A percentile compares a stretch with the other conserved stretches of the same genome.
Conservation (phyloP, 2,329 filamentous ascomycete genomes). For the Diaporthe australafricana region DNA sequence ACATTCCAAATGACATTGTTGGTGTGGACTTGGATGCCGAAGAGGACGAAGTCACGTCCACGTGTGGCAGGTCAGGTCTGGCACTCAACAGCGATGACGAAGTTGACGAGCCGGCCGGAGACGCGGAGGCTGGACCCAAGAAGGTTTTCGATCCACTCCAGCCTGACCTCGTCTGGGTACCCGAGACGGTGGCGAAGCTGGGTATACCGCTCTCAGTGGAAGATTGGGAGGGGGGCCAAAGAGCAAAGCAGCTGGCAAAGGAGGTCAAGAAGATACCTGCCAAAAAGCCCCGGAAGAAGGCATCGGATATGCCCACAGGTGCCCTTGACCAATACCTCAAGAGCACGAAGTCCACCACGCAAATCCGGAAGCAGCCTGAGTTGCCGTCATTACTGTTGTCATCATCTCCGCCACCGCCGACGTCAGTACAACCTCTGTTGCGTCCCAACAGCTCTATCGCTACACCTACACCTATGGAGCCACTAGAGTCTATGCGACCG, state of each 20-base stretch:
- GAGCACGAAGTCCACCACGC: constrained; percentile 47
- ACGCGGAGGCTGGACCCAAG: constrained; percentile 44
- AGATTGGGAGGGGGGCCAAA: constrained; percentile 67
- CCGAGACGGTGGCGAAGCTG: constrained; percentile 71
- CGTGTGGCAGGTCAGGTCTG: constrained; percentile 63
- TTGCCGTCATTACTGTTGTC: not conserved
- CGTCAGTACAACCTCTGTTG: constrained; percentile 6
- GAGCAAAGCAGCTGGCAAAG: constrained; percentile 44
- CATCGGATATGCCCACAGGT: constrained; percentile 42
- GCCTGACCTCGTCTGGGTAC: constrained; percentile 75
- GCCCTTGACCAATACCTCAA: constrained; percentile 53
- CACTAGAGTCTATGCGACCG: not conserved
- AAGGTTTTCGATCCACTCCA: constrained; percentile 73
- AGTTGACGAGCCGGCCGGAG: constrained; percentile 53
- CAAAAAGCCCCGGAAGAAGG: constrained; percentile 39
- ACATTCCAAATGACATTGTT: constrained; percentile 80
- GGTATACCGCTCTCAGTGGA: constrained; percentile 74
- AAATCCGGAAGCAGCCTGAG: constrained; percentile 2
- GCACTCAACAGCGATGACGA: constrained; percentile 77
- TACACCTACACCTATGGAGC: not conserved
- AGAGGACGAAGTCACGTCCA: constrained; percentile 62
- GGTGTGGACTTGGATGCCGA: constrained; percentile 81
- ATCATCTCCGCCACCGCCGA: not conserved
- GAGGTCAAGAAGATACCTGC: constrained; percentile 17
- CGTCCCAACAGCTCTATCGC: not conserved